Conservation (phyloP, 495 filamentous ascomycete species). For the Astrothelium subdiscretum region DNA sequence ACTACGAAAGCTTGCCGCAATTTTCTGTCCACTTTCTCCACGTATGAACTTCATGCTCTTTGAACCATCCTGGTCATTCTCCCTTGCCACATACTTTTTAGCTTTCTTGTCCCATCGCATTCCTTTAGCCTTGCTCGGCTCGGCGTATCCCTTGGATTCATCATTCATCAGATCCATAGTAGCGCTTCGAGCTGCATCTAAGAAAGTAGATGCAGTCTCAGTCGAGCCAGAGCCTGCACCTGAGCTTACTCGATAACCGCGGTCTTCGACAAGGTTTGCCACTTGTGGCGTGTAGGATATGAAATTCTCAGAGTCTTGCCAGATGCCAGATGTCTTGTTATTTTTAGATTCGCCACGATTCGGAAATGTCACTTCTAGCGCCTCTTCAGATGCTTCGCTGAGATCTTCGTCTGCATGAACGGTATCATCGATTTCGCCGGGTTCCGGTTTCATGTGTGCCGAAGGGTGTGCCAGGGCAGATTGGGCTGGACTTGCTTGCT, state of each 20-base stretch:
- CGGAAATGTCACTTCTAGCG: conserved; percentile 75
- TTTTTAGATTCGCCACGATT: conserved; percentile 28
- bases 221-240: conserved; percentile 53
- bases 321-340: conserved; percentile 37
- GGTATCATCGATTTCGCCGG: neutral
- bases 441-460: neutral
- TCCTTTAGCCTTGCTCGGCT: conserved; percentile 51
- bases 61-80: conserved; percentile 90
- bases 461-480: neutral
- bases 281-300: conserved; percentile 84
- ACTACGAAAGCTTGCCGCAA: conserved; percentile 82
- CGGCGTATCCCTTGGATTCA: conserved; percentile 59
- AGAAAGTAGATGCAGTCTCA: conserved; percentile 51
- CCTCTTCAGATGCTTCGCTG: conserved; percentile 57
- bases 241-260: conserved; percentile 83
- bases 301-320: conserved; percentile 79
- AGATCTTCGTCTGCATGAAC: conserved; percentile 39
- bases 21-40: conserved; percentile 90
- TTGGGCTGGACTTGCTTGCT: neutral
- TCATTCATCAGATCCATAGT: conserved; percentile 87
- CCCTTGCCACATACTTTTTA: conserved; percentile 82
- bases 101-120: conserved; percentile 96
- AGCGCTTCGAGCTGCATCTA: conserved; percentile 65
- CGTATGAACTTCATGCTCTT: conserved; percentile 72
- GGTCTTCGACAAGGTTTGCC: conserved; percentile 69